phyloP scores from a whole-genome alignment of 1,284 basidiomycete genomes.

The Trichosporon ovoides region DNA sequence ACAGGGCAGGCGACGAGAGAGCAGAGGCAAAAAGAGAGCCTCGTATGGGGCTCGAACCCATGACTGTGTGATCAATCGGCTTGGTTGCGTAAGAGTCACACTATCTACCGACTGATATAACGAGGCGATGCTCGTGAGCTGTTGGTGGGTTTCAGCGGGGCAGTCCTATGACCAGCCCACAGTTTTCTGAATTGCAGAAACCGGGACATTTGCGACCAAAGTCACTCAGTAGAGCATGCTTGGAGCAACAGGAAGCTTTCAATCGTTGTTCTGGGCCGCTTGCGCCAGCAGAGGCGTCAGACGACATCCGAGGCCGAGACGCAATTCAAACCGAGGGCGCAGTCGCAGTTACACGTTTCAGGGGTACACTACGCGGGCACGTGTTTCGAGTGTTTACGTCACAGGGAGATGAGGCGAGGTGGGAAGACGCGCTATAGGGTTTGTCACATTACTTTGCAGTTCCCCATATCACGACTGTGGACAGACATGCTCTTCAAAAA shows the following conservation, averaged over 20 bases:
- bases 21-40: neutral
- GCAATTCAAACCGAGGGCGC: too few relatives aligned
- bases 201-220: too few relatives aligned
- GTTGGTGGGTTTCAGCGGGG: neutral
- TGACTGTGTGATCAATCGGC: conserved; percentile 7
- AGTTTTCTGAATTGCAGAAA: too few relatives aligned
- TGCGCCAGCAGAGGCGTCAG: too few relatives aligned
- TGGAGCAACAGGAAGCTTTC: too few relatives aligned
- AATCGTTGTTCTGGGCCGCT: too few relatives aligned
- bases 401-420: neutral
- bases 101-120: conserved; percentile 7
- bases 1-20: too few relatives aligned
- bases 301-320: neutral
- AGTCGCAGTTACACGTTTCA: conserved; percentile 3
- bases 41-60: conserved; percentile 6
- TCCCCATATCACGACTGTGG: too few relatives aligned
- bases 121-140: neutral
- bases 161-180: too few relatives aligned
- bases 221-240: too few relatives aligned
- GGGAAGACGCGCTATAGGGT: neutral
- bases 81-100: conserved; percentile 2
- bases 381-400: neutral
- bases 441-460: neutral
- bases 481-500: too few relatives aligned
- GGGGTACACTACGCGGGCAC: neutral